phyloP scores from a whole-genome alignment of 345 rosid genomes.

The Mallotus nudiflorus region DNA sequence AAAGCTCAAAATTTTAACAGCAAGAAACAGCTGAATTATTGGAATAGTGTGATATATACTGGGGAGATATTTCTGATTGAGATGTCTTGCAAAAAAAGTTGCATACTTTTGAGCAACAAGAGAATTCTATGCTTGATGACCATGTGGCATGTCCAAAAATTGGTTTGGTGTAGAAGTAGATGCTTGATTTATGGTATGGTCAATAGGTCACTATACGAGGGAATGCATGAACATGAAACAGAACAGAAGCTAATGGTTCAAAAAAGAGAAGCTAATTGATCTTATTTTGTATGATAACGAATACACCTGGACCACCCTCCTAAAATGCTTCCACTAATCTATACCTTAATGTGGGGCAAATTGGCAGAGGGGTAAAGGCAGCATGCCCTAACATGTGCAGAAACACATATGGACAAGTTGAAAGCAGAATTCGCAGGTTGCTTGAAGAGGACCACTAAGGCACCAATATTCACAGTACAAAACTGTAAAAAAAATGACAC shows the following conservation, averaged over 20 bases:
- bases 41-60: too few species aligned
- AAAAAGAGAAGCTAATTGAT: too few species aligned
- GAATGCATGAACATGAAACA: too few species aligned
- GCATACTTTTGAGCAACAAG: not conserved
- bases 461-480: not conserved
- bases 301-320: not conserved
- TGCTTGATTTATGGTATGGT: too few species aligned
- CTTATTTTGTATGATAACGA: too few species aligned
- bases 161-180: not conserved
- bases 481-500: not conserved
- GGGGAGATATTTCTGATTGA: too few species aligned
- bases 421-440: not conserved
- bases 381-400: not conserved
- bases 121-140: not conserved
- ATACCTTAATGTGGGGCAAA: not conserved
- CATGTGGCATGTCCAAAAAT: not conserved
- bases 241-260: too few species aligned
- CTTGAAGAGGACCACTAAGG: not conserved
- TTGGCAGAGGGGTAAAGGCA: not conserved
- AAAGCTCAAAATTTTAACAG: too few species aligned
- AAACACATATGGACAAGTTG: not conserved
- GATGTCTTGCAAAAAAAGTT: not conserved
- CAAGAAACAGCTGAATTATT: too few species aligned
- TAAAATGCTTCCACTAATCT: not conserved
- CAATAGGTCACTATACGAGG: too few species aligned